Percentiles rank a stretch among this genome's conserved stretches.
Evolutionary conservation across 2,329 filamentous ascomycete species (phyloP).

Genomic region (Seiridium unicorne): DNA sequence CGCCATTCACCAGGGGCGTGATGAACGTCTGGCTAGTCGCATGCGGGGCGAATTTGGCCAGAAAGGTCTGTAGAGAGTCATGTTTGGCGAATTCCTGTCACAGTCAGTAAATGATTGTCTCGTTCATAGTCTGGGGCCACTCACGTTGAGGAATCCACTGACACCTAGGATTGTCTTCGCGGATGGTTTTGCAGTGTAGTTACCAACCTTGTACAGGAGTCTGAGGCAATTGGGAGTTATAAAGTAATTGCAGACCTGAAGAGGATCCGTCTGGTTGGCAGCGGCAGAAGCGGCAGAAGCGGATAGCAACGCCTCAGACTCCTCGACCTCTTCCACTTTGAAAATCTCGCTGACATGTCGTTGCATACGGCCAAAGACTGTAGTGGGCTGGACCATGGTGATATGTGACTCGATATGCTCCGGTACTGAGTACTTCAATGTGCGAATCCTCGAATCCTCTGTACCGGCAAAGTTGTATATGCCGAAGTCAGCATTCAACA

Average conservation of each 20-base stretch:
- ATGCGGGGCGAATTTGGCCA: slow-evolving; percentile 53
- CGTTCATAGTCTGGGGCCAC: neutral
- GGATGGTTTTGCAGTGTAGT: slow-evolving; percentile 33
- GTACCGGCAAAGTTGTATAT: slow-evolving; percentile 48
- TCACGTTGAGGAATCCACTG: slow-evolving; percentile 33
- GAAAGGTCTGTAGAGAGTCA: slow-evolving; percentile 38
- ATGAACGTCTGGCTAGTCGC: slow-evolving; percentile 51
- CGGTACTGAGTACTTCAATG: slow-evolving; percentile 59
- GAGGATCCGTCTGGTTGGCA: slow-evolving; percentile 12
- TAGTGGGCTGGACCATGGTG: slow-evolving; percentile 65
- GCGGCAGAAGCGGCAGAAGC: neutral
- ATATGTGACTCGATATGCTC: slow-evolving; percentile 51
- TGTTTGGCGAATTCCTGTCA: slow-evolving; percentile 30
- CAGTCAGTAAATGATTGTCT: neutral
- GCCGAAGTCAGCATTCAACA: slow-evolving; percentile 58
- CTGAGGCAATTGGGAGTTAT: slow-evolving; percentile 49
- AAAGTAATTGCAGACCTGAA: slow-evolving; percentile 27
- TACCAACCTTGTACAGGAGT: slow-evolving; percentile 44
- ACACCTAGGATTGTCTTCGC: slow-evolving; percentile 39
- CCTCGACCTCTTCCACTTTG: slow-evolving; percentile 16
- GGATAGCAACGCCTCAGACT: slow-evolving; percentile 10
- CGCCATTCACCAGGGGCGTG: slow-evolving; percentile 54
- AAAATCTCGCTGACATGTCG: slow-evolving; percentile 37
- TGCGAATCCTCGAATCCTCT: slow-evolving; percentile 46
- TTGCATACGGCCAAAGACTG: slow-evolving; percentile 53